Percentiles rank a stretch among this genome's conserved stretches.
phyloP scores from a whole-genome alignment of 768 basidiomycete species.

The Podaxis sp. region DNA sequence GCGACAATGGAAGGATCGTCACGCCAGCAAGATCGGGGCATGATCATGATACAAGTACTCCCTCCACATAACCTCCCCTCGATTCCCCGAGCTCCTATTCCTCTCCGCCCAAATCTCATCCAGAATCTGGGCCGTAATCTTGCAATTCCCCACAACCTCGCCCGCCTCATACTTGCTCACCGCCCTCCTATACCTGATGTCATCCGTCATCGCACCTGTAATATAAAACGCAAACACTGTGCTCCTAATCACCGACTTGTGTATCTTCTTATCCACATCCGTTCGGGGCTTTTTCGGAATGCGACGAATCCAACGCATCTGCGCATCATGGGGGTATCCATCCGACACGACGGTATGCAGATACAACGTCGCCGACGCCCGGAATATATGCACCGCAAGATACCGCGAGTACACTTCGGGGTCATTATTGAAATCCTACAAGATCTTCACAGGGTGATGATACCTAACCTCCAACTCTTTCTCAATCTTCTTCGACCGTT shows the following conservation, averaged over 20 bases:
- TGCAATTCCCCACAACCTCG: conserved; percentile 62
- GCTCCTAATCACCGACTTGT: conserved; percentile 65
- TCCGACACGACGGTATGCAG: conserved; percentile 77
- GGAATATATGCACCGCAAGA: conserved; percentile 64
- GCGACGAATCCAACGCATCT: conserved; percentile 51
- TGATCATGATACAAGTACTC: conserved; percentile 49
- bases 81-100: conserved; percentile 14
- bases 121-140: conserved; percentile 52
- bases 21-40: conserved; percentile 48
- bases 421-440: conserved; percentile 20
- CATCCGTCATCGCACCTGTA: conserved; percentile 66
- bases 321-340: conserved; percentile 61
- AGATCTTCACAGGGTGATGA: conserved; percentile 20
- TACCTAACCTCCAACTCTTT: conserved; percentile 28
- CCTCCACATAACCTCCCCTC: conserved; percentile 50
- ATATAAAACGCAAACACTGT: conserved; percentile 80
- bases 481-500: conserved; percentile 53
- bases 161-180: conserved; percentile 46
- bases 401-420: conserved; percentile 35
- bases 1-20: conserved; percentile 11
- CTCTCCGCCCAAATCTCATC: conserved; percentile 55
- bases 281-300: conserved; percentile 32
- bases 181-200: conserved; percentile 37
- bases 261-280: conserved; percentile 25
- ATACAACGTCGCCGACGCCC: conserved; percentile 71